Conservation (phyloP, 1,284 basidiomycete species). For the Cryptococcus sp. region DNA sequence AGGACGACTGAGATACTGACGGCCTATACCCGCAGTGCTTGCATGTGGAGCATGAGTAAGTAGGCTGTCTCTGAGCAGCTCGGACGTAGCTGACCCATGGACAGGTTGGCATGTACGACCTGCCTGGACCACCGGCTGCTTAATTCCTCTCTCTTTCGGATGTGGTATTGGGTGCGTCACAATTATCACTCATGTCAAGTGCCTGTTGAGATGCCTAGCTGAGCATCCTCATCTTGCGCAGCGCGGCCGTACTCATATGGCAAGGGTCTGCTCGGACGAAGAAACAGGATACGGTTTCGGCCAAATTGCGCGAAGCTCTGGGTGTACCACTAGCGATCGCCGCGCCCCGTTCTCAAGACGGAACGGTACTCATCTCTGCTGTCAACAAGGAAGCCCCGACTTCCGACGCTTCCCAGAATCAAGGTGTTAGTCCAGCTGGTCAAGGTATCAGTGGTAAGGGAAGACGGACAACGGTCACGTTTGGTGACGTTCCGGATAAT, state of each 20-base stretch:
- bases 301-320: conserved; percentile 68
- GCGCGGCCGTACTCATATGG: conserved; percentile 76
- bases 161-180: conserved; percentile 64
- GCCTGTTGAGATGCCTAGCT: neutral
- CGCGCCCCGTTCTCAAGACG: conserved; percentile 6
- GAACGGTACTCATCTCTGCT: neutral
- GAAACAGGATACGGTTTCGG: conserved; percentile 70
- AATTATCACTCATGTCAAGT: neutral
- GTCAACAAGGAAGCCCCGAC: conserved; percentile 1
- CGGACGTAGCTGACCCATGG: neutral
- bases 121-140: conserved; percentile 61
- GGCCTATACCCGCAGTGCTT: conserved; percentile 58
- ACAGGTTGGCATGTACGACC: conserved; percentile 51
- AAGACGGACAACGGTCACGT: conserved; percentile 9
- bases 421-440: conserved; percentile 1
- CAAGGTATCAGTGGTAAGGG: neutral
- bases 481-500: conserved; percentile 1
- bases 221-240: conserved; percentile 4
- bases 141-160: conserved; percentile 74
- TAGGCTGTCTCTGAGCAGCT: conserved; percentile 5
- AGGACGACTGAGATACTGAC: too few relatives aligned
- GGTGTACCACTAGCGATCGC: conserved; percentile 47
- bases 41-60: conserved; percentile 74
- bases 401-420: conserved; percentile 1
- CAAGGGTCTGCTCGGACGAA: conserved; percentile 74